Evolutionary conservation across 1,139 yeast species (phyloP).

Genomic region (Meyerozyma carpophila): DNA sequence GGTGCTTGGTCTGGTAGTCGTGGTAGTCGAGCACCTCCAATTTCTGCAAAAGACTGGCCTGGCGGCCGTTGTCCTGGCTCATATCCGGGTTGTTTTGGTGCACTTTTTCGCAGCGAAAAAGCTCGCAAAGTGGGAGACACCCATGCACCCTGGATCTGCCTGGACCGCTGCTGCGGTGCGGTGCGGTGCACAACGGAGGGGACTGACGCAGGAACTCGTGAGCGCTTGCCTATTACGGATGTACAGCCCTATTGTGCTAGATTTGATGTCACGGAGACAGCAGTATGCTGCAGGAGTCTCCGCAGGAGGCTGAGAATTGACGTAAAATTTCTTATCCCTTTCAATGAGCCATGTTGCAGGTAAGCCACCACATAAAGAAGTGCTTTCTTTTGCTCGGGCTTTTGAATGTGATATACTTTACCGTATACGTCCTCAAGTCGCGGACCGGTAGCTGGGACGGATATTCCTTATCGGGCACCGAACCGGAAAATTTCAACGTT

Average conservation of each 20-base stretch:
- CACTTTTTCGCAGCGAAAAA: neutral
- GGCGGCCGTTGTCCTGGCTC: constrained; percentile 3
- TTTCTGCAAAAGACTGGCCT: constrained; percentile 11
- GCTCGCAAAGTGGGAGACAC: neutral
- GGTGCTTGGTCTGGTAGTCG: constrained; percentile 7
- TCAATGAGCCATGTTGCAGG: neutral
- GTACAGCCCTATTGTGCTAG: neutral
- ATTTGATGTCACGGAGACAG: neutral
- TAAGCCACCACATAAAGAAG: neutral
- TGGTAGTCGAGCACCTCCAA: constrained; percentile 15
- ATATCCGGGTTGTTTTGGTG: neutral
- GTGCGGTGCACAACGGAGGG: neutral
- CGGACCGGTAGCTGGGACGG: neutral
- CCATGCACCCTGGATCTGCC: too few relatives aligned
- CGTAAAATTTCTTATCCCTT: neutral
- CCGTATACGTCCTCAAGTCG: neutral
- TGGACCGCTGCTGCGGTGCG: too few relatives aligned
- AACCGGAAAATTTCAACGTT: neutral
- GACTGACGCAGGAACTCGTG: neutral
- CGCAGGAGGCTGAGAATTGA: neutral
- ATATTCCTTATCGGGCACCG: neutral
- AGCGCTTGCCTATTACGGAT: neutral
- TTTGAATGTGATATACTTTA: neutral
- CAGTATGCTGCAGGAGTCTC: neutral
- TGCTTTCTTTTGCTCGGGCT: neutral